A percentile compares a stretch with the other conserved stretches of the same genome.
These are phyloP conservation scores for Auricularia sp. DNA, from an alignment of 768 basidiomycete genomes.

Conservation along the genomic window DNA sequence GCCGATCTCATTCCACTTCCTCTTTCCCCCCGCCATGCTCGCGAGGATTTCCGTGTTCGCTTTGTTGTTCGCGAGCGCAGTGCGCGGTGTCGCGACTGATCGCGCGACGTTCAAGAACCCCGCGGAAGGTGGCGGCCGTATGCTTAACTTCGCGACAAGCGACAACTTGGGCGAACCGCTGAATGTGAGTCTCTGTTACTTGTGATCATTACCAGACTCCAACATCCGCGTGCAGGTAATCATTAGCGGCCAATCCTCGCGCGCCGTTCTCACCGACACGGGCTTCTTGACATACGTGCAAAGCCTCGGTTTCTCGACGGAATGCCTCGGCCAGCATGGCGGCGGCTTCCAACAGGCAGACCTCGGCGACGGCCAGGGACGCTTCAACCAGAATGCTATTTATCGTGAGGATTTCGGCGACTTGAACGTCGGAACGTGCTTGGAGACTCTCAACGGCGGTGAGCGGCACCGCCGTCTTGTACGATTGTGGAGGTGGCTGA, in stretches of 20 bases:
- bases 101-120: conserved; percentile 28
- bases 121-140: conserved; percentile 29
- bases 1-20: not conserved
- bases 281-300: conserved; percentile 49
- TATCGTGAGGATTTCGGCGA: conserved; percentile 35
- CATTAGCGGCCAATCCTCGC: conserved; percentile 53
- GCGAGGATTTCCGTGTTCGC: not conserved
- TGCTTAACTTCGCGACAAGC: conserved; percentile 28
- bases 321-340: conserved; percentile 47
- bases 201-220: too few species aligned
- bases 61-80: not conserved
- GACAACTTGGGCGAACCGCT: conserved; percentile 34
- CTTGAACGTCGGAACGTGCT: conserved; percentile 31
- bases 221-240: conserved; percentile 34
- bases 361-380: conserved; percentile 39
- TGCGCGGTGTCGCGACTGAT: not conserved
- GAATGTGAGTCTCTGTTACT: conserved; percentile 24
- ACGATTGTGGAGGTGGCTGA: not conserved
- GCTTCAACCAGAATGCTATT: conserved; percentile 34
- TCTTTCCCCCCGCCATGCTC: not conserved
- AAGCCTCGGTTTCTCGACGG: conserved; percentile 70
- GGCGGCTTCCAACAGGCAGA: conserved; percentile 32
- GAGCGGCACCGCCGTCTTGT: conserved; percentile 18
- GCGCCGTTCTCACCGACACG: conserved; percentile 41
- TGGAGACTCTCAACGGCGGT: conserved; percentile 36